A percentile compares a stretch with the other conserved stretches of the same genome.
These are phyloP conservation scores for Pichia norvegensis DNA, from an alignment of 1,139 yeast species.

Conservation along the genomic window DNA sequence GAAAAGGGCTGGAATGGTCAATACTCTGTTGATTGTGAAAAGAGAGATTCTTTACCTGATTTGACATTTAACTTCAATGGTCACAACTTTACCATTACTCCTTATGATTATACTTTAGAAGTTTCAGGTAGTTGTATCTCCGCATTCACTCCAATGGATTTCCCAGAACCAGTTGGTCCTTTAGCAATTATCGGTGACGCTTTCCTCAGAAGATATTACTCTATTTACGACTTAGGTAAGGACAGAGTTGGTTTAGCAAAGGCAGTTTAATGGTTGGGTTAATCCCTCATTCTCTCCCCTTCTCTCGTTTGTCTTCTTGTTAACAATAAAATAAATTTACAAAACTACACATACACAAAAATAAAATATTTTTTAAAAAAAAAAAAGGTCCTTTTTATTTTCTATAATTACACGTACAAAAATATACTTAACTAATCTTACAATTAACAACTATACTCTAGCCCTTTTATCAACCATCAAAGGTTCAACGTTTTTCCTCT, in stretches of 20 bases:
- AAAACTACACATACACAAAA: too few relatives aligned
- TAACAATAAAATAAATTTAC: too few relatives aligned
- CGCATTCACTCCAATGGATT: constrained; percentile 93
- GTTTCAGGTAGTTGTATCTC: constrained; percentile 92
- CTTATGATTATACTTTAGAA: constrained; percentile 89
- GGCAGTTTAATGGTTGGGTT: constrained; percentile 34
- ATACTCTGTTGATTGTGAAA: constrained; percentile 82
- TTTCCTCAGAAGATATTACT: constrained; percentile 89
- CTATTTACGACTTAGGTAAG: constrained; percentile 82
- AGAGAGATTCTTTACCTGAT: constrained; percentile 79
- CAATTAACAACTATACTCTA: not conserved
- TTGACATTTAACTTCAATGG: constrained; percentile 85
- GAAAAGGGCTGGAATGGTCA: constrained; percentile 96
- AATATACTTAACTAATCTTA: too few relatives aligned
- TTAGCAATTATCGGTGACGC: constrained; percentile 95
- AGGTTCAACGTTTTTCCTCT: constrained; percentile 11
- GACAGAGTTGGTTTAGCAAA: constrained; percentile 90
- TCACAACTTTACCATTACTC: constrained; percentile 77
- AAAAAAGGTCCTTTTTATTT: too few relatives aligned
- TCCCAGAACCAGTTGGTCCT: constrained; percentile 96
- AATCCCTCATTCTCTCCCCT: not conserved
- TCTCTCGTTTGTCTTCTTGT: too few relatives aligned
- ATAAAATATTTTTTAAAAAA: too few relatives aligned
- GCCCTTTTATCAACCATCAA: not conserved
- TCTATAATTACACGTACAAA: not conserved